Evolutionary conservation across 2,329 filamentous ascomycete genomes (phyloP), one percentile per base, ranked within the genome.

Genomic region (Hymenoscyphus occultus): DNA sequence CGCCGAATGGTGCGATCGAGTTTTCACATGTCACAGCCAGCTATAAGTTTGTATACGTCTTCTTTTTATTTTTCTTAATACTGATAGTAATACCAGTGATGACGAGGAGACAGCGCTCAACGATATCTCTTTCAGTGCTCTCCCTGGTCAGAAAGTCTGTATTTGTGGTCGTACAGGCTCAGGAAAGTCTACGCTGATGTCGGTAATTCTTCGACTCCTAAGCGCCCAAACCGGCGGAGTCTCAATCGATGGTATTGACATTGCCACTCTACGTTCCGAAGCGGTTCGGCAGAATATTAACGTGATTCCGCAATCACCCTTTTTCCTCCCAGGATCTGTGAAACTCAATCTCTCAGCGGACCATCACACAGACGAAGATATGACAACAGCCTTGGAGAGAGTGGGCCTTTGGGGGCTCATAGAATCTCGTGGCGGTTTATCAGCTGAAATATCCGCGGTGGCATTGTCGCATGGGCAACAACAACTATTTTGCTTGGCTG

Each of bases 261-360:
- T 62, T 19, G 13, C 32, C 7, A 62, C 14, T 4, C 31, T 62
- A 16, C n/a, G 31, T 1, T 51, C n/a, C 5, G 12, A 58, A 40
- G 22, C 14, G 10, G 16, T 98, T 71, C 90, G 94, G 62, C 89
- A 95, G 78, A 88, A 90, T 58, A 93, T 98, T 71, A 96, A 93
- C 0, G 97, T 97, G 77, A 93, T 98, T 63, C 94, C 94, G 19
- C 94, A 98, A 80, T 94, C 97, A 74, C 93, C 91, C 63, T 96
- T 93, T 0, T 82, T 97, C 0, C 96, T 97, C 78, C 91, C 87
- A 35, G 93, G 93, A 69, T 96, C 92, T 0, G 89, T 97, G 66
- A 86, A 93, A 67, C 91, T 82, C 75, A 98, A 98, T 75, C 83
- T 97, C 28, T 93, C 97, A 74, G 94, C 94, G 13, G 16, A 45